phyloP scores from a whole-genome alignment of 345 rosid genomes.

The Limnanthes douglasii region DNA sequence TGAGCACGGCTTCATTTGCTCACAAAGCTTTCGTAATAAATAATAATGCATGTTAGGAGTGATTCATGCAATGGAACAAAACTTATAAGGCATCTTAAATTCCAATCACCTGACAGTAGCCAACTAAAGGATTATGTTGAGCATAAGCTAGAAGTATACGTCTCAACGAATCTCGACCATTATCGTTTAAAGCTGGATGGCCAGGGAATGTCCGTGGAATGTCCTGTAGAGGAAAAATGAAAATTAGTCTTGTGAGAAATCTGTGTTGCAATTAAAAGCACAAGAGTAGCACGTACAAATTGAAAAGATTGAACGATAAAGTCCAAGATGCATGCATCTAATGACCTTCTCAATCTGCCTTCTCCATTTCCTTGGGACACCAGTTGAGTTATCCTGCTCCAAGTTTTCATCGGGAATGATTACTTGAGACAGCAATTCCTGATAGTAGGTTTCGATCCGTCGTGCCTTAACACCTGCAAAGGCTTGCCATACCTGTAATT shows the following conservation, averaged over 20 bases:
- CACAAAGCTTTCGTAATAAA: too few species aligned
- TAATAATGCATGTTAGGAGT: too few species aligned
- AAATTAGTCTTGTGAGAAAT: constrained; percentile 21
- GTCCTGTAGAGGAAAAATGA: constrained; percentile 41
- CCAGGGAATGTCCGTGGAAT: constrained; percentile 93
- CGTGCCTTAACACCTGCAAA: constrained; percentile 86
- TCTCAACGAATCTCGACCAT: constrained; percentile 81
- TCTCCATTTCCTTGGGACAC: constrained; percentile 41
- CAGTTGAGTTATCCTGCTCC: constrained; percentile 21
- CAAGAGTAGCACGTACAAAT: constrained; percentile 35
- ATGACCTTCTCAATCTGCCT: constrained; percentile 98
- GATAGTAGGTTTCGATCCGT: constrained; percentile 61
- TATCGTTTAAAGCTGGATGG: constrained; percentile 85
- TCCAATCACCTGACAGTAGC: constrained; percentile 89
- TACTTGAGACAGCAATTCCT: constrained; percentile 56
- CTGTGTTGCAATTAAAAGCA: constrained; percentile 13
- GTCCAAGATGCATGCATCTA: constrained; percentile 36
- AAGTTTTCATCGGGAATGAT: constrained; percentile 24
- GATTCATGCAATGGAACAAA: too few species aligned
- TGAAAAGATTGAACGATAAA: constrained; percentile 41
- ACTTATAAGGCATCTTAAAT: background rate
- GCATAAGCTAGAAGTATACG: constrained; percentile 87
- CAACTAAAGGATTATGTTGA: constrained; percentile 82
- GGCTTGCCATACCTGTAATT: constrained; percentile 87
- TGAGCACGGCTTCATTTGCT: too few species aligned